Evolutionary conservation across 202 grass and related monocot genomes (phyloP), one percentile per base, ranked within the genome.

Genomic region (Saccharum hybrid): DNA sequence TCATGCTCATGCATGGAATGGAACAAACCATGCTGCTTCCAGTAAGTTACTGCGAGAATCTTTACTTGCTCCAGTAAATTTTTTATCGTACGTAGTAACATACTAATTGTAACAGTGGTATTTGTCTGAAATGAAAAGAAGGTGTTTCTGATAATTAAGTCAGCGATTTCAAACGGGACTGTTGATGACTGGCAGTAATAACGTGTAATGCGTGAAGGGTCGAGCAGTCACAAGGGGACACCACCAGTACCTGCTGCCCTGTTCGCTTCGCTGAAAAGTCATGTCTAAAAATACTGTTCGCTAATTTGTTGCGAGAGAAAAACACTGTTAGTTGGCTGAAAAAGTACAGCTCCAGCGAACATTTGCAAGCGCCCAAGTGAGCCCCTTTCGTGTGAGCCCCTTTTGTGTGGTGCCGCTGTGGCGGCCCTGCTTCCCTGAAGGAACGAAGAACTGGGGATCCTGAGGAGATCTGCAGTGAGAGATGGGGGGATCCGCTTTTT

Each of bases 381-480:
- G 85, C 18, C 26, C 26, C 26, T 26, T 26, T 26, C 26, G 26
- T 26, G 26, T 26, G 26, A 26, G 26, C 26, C 66, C n/a, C 78
- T 82, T 74, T 78, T 67, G 57, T 60, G 57, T 23, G 18, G 18
- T 61, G 75, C 51, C 16, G 16, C 16, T 16, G 65, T 65, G 75
- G 76, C 31, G 61, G 72, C 43, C 63, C 57, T 10, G 7, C 56
- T 21, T 59, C 56, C 23, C 22, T 3, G 60, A 63, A 31, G 10
- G 12, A 63, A 36, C 8, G 14, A 43, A 69, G 63, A 72, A 85
- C 31, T 14, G 59, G 31, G 61, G 60, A 40, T 49, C 28, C 69
- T 81, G 69, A 72, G 61, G 68, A 74, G 74, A 88, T 91, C 86
- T 86, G 83, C 80, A 80, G 86, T 33, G 70, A 48, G 45, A 48